Evolutionary conservation across 2,329 filamentous ascomycete genomes (phyloP).

Genomic region (Pyricularia grisea): DNA sequence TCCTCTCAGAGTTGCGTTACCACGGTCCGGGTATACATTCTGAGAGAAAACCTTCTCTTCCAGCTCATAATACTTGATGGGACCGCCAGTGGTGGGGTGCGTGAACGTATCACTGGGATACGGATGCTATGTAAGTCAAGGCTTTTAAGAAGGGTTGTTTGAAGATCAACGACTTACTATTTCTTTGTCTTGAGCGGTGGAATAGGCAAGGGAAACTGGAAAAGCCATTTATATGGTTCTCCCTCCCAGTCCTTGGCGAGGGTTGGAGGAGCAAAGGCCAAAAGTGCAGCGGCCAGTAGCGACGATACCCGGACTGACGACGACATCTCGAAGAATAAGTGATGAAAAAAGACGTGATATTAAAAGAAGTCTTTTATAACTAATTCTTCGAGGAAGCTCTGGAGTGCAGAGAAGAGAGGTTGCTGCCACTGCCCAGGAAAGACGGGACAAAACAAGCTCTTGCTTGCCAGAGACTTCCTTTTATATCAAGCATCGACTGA

Average conservation of each 20-base stretch:
- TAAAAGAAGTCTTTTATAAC: background rate
- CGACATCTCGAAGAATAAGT: background rate
- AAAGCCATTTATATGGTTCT: conserved; percentile 13
- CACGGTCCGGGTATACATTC: conserved; percentile 14
- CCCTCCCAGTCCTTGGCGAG: conserved; percentile 14
- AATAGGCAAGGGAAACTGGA: conserved; percentile 13
- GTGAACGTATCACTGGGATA: conserved; percentile 11
- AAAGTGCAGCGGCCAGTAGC: background rate
- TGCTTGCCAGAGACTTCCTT: background rate
- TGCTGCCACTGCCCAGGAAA: background rate
- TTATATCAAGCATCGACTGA: background rate
- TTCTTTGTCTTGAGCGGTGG: conserved; percentile 11
- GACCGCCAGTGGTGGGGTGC: conserved; percentile 24
- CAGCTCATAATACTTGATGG: conserved; percentile 15
- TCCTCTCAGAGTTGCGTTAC: conserved; percentile 19
- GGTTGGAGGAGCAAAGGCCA: background rate
- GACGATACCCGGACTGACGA: background rate
- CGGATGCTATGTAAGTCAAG: background rate
- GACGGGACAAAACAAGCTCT: background rate
- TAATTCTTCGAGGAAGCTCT: background rate
- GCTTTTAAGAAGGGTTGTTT: background rate
- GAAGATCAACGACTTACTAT: conserved; percentile 4
- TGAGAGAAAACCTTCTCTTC: conserved; percentile 14
- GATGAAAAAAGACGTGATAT: background rate
- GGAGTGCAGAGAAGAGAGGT: background rate